Percentiles rank a stretch among this genome's conserved stretches.
Evolutionary conservation across 2,329 filamentous ascomycete genomes (phyloP).

Genomic region (Penicillium psychrosexuale): DNA sequence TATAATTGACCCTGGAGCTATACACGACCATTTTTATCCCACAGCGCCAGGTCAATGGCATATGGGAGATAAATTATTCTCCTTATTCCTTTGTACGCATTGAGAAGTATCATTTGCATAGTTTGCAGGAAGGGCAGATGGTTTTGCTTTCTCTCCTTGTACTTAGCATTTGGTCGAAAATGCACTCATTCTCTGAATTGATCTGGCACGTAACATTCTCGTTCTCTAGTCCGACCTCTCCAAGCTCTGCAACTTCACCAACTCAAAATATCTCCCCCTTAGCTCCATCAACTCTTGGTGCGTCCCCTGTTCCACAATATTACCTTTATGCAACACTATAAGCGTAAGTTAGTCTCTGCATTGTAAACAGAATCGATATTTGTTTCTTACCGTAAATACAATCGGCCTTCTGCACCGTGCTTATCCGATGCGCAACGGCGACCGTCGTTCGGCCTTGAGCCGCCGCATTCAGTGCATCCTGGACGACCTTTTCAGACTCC

Average conservation of each 20-base stretch:
- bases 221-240: not conserved
- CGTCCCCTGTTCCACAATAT: not conserved
- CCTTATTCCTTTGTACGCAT: too few species aligned
- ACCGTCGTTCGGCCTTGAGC: not conserved
- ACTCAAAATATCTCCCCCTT: not conserved
- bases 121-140: too few species aligned
- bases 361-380: too few species aligned
- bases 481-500: not conserved
- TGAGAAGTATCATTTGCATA: too few species aligned
- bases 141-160: too few species aligned
- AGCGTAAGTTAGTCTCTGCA: constrained; percentile 47
- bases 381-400: not conserved
- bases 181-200: too few species aligned
- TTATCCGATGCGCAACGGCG: constrained; percentile 85
- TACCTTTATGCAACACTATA: constrained; percentile 49
- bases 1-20: too few species aligned
- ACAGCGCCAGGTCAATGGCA: too few species aligned
- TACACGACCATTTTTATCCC: too few species aligned
- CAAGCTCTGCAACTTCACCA: not conserved
- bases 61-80: too few species aligned
- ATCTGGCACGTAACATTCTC: too few species aligned
- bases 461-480: not conserved
- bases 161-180: too few species aligned
- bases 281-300: not conserved
- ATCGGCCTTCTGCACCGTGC: not conserved